Base-by-base conservation (phyloP, 306 rosid species). In the Cicer yamashitae region DNA sequence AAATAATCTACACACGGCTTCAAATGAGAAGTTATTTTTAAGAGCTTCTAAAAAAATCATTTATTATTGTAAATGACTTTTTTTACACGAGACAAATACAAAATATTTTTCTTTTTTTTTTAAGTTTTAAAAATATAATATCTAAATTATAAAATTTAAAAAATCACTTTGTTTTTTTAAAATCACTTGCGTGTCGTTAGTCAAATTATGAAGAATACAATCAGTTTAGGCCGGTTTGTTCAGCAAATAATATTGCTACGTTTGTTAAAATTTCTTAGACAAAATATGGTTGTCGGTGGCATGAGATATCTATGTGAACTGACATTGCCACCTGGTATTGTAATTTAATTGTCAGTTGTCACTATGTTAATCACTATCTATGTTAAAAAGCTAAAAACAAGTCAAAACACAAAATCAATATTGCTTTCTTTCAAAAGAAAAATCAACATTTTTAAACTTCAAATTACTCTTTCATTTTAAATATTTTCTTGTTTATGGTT, bases 261-360 rank as follows among this genome's bases (percentile, higher is more conserved):
- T 59, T 34, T 30, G 41, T 54, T 54, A 54, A 54, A 12, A 54
- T 8, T 20, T 3, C 8, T 54, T 18, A 54, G 37, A 20, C 61
- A 54, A 54, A 54, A 54, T 3, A 30, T 22, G 60, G 61, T 30
- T 59, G 9, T 10, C 22, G 8, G 66, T n/a, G 15, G 66, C 66
- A 30, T 59, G 66, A 59, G 18, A 30, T 59, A 43, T 30, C 14
- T 30, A 30, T 34, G 66, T 10, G 13, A 30, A 11, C 9, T 25
- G 13, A 30, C 12, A 11, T 4, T 25, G 65, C 65, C 65, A 59
- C 43, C 2, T 59, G 43, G 43, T 12, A 59, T 59, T 41, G 43
- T 59, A 59, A 59, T 59, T 34, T 4, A 58, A 40, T 14, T 58
- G 8, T 58, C 43, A 59, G 66, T 9, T 59, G 17, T 59, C 66